These are phyloP conservation scores for Lipomyces yarrowii DNA, from an alignment of 1,139 yeast species.

Conservation along the genomic window DNA sequence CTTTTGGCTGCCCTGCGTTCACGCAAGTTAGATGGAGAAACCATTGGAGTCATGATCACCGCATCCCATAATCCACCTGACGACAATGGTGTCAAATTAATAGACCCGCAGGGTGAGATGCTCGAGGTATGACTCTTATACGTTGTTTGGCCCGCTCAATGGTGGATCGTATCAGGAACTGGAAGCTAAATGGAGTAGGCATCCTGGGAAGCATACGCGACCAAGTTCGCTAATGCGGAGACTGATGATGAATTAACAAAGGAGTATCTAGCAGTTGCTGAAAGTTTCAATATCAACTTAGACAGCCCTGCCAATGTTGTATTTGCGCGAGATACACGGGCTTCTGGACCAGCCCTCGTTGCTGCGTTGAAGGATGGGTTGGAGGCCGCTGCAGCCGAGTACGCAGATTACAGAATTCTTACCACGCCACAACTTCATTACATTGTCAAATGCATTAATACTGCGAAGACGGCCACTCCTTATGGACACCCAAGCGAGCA, in stretches of 20 bases:
- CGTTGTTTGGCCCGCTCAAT: background rate
- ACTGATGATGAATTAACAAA: conserved; percentile 41
- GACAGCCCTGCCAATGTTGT: conserved; percentile 48
- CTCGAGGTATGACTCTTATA: conserved; percentile 49
- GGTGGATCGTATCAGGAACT: background rate
- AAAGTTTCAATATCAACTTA: conserved; percentile 49
- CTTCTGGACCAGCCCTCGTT: conserved; percentile 70
- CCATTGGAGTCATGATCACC: conserved; percentile 91
- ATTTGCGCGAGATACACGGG: conserved; percentile 62
- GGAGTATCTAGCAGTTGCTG: conserved; percentile 26
- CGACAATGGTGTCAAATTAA: conserved; percentile 95
- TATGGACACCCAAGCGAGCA: conserved; percentile 67
- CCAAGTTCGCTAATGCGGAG: conserved; percentile 71
- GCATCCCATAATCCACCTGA: conserved; percentile 96
- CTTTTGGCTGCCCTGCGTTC: conserved; percentile 82
- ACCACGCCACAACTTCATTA: conserved; percentile 97
- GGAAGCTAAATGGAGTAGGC: conserved; percentile 38
- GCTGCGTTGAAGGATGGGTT: conserved; percentile 71
- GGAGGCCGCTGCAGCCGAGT: conserved; percentile 50
- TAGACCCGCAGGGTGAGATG: conserved; percentile 94
- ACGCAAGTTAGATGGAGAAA: conserved; percentile 62
- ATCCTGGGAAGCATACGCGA: conserved; percentile 83
- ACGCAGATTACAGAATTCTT: conserved; percentile 64
- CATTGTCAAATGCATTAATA: conserved; percentile 69
- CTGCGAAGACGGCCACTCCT: conserved; percentile 41